phyloP scores from a whole-genome alignment of 2,329 filamentous ascomycete species.

The Lojkania enalia region DNA sequence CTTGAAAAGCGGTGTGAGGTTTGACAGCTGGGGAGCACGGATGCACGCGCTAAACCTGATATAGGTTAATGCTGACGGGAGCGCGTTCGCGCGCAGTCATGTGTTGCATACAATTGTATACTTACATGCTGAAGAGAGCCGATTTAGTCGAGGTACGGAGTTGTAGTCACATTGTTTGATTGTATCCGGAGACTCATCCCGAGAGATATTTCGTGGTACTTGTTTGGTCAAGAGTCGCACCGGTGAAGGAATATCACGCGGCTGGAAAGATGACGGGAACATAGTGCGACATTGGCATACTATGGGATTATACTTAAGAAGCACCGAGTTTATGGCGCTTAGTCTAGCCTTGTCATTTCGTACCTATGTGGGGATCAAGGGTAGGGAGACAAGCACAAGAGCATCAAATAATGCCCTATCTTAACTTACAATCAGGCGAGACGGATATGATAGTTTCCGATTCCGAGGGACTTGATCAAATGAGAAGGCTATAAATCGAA shows the following conservation, averaged over 20 bases:
- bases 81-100: slow-evolving; percentile 34
- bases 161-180: background rate
- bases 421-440: too few species aligned
- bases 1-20: slow-evolving; percentile 45
- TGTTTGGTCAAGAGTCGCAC: too few species aligned
- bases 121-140: background rate
- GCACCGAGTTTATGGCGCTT: background rate
- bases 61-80: slow-evolving; percentile 37
- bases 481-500: background rate
- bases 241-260: too few species aligned
- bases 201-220: background rate
- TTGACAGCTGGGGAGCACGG: slow-evolving; percentile 36
- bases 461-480: background rate
- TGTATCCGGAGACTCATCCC: background rate
- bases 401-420: too few species aligned
- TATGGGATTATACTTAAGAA: background rate
- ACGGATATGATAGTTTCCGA: too few species aligned
- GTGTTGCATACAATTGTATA: slow-evolving; percentile 37
- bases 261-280: too few species aligned
- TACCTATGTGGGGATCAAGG: background rate
- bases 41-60: slow-evolving; percentile 29
- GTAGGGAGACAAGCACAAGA: background rate
- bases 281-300: background rate
- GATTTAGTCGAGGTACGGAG: background rate
- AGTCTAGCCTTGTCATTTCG: background rate